Percentiles rank a stretch among this genome's conserved stretches.
Evolutionary conservation across 75 land plant species (phyloP).

Genomic region (Cryptomeria japonica): DNA sequence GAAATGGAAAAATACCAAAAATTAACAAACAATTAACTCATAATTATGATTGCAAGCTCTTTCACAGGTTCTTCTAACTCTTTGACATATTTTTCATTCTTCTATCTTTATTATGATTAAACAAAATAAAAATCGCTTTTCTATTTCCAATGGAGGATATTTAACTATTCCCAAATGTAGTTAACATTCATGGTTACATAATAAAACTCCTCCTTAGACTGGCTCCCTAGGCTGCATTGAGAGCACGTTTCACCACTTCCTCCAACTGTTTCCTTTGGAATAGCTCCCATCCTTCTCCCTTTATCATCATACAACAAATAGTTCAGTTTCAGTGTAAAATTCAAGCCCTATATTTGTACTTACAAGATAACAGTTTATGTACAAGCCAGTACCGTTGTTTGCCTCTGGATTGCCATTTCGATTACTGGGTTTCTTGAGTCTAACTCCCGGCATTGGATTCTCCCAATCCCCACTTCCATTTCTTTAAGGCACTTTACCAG

Average conservation of each 20-base stretch:
- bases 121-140: no score
- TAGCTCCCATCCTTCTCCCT: not conserved
- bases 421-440: not conserved
- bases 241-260: not conserved
- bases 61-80: no score
- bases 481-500: not conserved
- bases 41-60: no score
- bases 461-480: not conserved
- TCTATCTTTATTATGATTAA: no score
- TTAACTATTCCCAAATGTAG: no score
- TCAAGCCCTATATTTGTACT: not conserved
- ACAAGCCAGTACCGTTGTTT: not conserved
- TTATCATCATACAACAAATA: not conserved
- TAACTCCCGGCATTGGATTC: not conserved
- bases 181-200: no score
- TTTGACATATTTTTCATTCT: no score
- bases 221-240: not conserved
- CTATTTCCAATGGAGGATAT: no score
- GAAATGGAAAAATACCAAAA: no score
- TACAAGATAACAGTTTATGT: not conserved
- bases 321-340: not conserved
- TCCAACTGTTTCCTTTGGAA: not conserved
- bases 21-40: no score
- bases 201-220: no score
- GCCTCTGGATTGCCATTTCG: not conserved